Evolutionary conservation across 1,284 basidiomycete species (phyloP).

Genomic region (Cryptococcus hybrid): DNA sequence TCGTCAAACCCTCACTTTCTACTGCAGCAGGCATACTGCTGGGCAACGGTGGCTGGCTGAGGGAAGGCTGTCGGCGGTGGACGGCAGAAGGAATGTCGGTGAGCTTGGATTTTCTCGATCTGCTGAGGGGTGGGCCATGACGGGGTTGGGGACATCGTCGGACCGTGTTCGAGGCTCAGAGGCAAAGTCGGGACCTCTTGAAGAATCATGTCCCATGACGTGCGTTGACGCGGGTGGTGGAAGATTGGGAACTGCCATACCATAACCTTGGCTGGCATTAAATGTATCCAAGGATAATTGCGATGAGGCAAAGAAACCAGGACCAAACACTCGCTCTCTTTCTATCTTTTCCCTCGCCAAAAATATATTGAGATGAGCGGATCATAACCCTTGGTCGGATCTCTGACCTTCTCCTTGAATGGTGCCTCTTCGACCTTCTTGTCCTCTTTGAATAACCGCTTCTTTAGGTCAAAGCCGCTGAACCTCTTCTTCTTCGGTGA

Average conservation of each 20-base stretch:
- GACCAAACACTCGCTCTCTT: conserved; percentile 87
- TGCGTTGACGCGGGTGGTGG: conserved; percentile 69
- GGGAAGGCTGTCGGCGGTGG: conserved; percentile 40
- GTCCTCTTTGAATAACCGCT: conserved; percentile 74
- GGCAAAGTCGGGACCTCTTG: conserved; percentile 52
- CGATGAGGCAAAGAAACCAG: conserved; percentile 90
- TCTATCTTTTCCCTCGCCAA: conserved; percentile 94
- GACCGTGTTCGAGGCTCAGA: conserved; percentile 55
- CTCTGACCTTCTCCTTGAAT: conserved; percentile 51
- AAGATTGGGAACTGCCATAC: conserved; percentile 73
- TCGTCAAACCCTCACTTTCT: conserved; percentile 7
- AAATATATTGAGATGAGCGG: conserved; percentile 95
- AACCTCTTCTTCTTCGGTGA: conserved; percentile 60
- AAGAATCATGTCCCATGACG: conserved; percentile 50
- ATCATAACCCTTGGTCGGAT: conserved; percentile 92
- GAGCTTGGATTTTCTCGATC: conserved; percentile 41
- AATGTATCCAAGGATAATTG: conserved; percentile 58
- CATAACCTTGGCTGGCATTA: conserved; percentile 57
- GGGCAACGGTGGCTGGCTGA: conserved; percentile 58
- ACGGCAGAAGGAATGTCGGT: conserved; percentile 44
- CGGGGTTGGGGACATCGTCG: conserved; percentile 32
- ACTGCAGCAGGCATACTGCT: background rate
- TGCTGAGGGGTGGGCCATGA: conserved; percentile 48
- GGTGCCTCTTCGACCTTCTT: conserved; percentile 43
- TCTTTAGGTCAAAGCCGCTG: conserved; percentile 91